These are phyloP conservation scores for Eucalyptus leucophloia DNA, from an alignment of 345 rosid genomes.

Conservation along the genomic window DNA sequence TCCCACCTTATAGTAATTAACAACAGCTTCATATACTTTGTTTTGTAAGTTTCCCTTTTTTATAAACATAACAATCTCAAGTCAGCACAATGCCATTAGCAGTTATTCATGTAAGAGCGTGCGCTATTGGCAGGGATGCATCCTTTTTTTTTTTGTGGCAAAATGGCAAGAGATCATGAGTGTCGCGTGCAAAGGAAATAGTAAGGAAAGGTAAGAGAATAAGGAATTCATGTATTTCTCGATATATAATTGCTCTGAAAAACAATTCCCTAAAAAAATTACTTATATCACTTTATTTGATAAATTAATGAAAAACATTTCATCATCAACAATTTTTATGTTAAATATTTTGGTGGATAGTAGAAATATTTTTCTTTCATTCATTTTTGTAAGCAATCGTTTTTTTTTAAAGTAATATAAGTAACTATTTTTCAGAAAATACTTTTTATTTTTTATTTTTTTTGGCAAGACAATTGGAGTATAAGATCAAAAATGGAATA, in stretches of 20 bases:
- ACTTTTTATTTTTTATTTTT: background rate
- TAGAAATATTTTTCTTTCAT: background rate
- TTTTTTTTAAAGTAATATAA: background rate
- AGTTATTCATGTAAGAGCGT: background rate
- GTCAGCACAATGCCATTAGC: background rate
- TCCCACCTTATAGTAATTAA: background rate
- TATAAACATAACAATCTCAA: background rate
- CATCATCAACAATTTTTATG: background rate
- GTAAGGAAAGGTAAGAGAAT: background rate
- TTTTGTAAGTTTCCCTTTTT: background rate
- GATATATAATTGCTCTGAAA: background rate
- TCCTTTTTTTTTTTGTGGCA: background rate
- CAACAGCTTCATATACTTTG: background rate
- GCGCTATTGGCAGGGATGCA: background rate
- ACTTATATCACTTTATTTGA: background rate
- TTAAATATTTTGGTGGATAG: background rate
- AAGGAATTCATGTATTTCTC: background rate
- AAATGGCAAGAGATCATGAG: background rate
- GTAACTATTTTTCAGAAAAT: background rate
- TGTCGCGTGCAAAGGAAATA: background rate
- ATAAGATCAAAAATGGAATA: background rate
- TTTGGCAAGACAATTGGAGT: background rate
- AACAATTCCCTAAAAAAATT: background rate
- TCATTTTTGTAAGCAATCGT: background rate
- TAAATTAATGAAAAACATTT: background rate